Conservation (phyloP, 192 early-diverging fungal species). For the Podila epicladia region DNA sequence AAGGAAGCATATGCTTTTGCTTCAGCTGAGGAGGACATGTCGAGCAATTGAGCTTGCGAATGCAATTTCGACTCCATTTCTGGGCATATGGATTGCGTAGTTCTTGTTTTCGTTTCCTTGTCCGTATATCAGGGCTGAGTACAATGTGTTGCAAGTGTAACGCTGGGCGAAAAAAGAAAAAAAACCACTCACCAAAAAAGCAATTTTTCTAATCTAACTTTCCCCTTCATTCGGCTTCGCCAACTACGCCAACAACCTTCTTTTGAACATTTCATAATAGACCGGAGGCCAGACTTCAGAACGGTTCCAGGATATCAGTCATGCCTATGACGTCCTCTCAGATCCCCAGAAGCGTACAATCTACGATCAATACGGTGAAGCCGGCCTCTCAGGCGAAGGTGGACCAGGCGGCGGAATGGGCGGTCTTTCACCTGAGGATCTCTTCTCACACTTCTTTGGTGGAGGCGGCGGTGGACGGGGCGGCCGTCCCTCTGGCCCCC, state of each 20-base stretch:
- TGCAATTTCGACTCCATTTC: no score
- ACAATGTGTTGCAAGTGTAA: no score
- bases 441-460: constrained; percentile 97
- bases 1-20: no score
- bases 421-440: constrained; percentile 86
- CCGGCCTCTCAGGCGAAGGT: constrained; percentile 82
- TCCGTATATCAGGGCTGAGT: no score
- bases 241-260: not conserved
- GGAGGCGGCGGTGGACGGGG: constrained; percentile 77
- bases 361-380: constrained; percentile 95
- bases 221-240: not conserved
- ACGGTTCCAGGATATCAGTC: constrained; percentile 96
- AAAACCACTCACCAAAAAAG: not conserved
- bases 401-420: constrained; percentile 62
- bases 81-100: no score
- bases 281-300: constrained; percentile 70
- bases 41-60: no score
- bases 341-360: constrained; percentile 88
- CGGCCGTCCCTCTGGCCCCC: constrained; percentile 77
- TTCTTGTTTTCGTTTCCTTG: no score
- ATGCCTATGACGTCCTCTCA: constrained; percentile 95
- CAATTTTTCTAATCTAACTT: not conserved
- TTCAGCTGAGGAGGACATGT: no score
- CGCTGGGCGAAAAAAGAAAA: no score
- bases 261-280: constrained; percentile 10